Conservation (phyloP, 805 yeast species). For the Hagleromyces aurorensis region DNA sequence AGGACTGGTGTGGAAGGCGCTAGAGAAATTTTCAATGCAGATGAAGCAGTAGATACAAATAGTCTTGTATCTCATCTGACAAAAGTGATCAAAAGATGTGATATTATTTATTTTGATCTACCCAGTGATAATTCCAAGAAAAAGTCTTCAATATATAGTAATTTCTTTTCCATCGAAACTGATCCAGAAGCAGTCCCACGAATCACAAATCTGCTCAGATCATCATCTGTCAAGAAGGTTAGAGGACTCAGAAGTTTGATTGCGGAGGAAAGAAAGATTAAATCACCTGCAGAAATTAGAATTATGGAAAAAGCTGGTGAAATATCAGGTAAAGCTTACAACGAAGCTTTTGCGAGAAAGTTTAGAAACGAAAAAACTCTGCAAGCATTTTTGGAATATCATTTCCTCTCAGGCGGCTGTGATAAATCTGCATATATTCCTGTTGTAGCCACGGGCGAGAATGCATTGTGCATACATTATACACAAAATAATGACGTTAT, state of each 20-base stretch:
- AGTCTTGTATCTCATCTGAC: slow-evolving; percentile 37
- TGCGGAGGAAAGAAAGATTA: slow-evolving; percentile 47
- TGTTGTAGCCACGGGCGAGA: slow-evolving; percentile 90
- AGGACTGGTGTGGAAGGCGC: slow-evolving; percentile 85
- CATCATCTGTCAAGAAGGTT: slow-evolving; percentile 31
- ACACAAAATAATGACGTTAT: slow-evolving; percentile 84
- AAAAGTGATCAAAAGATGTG: slow-evolving; percentile 41
- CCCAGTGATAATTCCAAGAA: slow-evolving; percentile 20
- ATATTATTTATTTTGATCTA: slow-evolving; percentile 49
- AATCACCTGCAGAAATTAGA: slow-evolving; percentile 67
- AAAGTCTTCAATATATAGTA: slow-evolving; percentile 23
- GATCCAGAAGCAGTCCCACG: slow-evolving; percentile 24
- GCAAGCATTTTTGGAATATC: slow-evolving; percentile 72
- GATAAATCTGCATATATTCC: slow-evolving; percentile 88
- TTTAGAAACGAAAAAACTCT: slow-evolving; percentile 70
- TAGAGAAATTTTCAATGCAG: slow-evolving; percentile 79
- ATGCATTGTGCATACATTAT: slow-evolving; percentile 88
- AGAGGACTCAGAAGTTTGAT: slow-evolving; percentile 15
- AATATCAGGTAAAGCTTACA: slow-evolving; percentile 76
- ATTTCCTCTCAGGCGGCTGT: slow-evolving; percentile 82
- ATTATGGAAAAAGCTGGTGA: slow-evolving; percentile 79
- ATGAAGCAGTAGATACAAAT: slow-evolving; percentile 50
- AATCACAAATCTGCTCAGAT: slow-evolving; percentile 22
- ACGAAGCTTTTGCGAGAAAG: slow-evolving; percentile 64
- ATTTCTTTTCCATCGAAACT: slow-evolving; percentile 24